phyloP scores from a whole-genome alignment of 805 yeast genomes.

The Barnettozyma californica region DNA sequence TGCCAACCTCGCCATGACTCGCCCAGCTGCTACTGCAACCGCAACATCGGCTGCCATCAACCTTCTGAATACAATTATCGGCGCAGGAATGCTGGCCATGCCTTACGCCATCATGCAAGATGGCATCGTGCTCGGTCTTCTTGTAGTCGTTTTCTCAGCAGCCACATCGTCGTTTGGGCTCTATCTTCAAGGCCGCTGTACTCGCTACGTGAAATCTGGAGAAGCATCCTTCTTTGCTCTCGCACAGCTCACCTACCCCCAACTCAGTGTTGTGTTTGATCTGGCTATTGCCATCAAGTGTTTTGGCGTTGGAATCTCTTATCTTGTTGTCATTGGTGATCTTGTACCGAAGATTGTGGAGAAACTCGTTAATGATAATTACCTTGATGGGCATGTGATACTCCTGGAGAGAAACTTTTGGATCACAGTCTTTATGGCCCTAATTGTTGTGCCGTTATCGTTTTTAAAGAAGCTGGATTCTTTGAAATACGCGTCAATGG shows the following conservation, averaged over 20 bases:
- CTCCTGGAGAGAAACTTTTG: conserved; percentile 47
- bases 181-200: conserved; percentile 53
- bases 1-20: neutral
- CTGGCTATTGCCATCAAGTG: conserved; percentile 66
- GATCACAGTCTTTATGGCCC: conserved; percentile 52
- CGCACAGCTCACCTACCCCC: conserved; percentile 56
- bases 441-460: conserved; percentile 47
- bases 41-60: conserved; percentile 47
- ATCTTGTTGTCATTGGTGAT: conserved; percentile 66
- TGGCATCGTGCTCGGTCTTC: conserved; percentile 55
- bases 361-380: conserved; percentile 21
- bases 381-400: conserved; percentile 16
- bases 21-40: conserved; percentile 27
- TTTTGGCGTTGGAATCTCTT: conserved; percentile 65
- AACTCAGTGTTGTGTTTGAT: conserved; percentile 56
- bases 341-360: conserved; percentile 56
- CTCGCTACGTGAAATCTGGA: conserved; percentile 45
- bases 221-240: conserved; percentile 64
- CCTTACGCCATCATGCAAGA: conserved; percentile 66
- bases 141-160: conserved; percentile 59
- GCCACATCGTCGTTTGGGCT: conserved; percentile 64
- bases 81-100: conserved; percentile 69
- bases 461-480: conserved; percentile 75
- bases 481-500: conserved; percentile 75
- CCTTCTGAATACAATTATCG: conserved; percentile 50